Base-by-base conservation (phyloP, 805 yeast species). In the Kodamaea kaohsiungensis region DNA sequence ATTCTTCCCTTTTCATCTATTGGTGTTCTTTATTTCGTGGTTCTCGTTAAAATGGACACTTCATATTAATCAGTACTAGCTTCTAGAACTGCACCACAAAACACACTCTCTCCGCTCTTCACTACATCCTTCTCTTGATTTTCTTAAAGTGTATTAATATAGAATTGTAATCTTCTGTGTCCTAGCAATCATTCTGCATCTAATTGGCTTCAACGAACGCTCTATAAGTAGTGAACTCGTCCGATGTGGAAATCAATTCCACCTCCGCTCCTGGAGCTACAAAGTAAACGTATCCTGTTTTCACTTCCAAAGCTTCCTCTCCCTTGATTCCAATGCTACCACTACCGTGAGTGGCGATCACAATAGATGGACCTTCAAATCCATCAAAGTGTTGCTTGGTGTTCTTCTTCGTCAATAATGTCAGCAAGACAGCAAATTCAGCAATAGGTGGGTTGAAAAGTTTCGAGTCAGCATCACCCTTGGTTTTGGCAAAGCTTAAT, bases 391-490 rank as follows among this genome's bases (percentile, higher is more conserved):
- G 65, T 68, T 89, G 88, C 15, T 66, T 69, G 61, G 83, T 77
- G 45, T 79, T 81, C 9, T 78, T 66, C 42, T 73, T 68, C 50
- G 78, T 76, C 65, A 87, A 86, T 46, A 83, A 81, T 45, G 93
- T 87, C 73, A 89, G 91, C 65, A 95, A 79, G n/a, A 95, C 98
- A 4, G 97, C 81, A 66, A 95, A 95, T 77, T 95, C 99, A 58
- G 86, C 96, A 67, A 95, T 95, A 55, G 99, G 99, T 35, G 99
- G 99, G 69, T 95, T 88, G 73, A 86, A 95, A 61, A 92, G 75
- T 39, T 79, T 79, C 16, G 87, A 78, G 40, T 54, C 56, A 49
- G 91, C 93, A 50, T 77, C 86, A 57, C 95, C 95, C 9, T 75
- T 65, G 18, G 89, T 80, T 72, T 85, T 84, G 48, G 76, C 66